phyloP scores from a whole-genome alignment of 768 basidiomycete species.

The Trametes cinnabarina region DNA sequence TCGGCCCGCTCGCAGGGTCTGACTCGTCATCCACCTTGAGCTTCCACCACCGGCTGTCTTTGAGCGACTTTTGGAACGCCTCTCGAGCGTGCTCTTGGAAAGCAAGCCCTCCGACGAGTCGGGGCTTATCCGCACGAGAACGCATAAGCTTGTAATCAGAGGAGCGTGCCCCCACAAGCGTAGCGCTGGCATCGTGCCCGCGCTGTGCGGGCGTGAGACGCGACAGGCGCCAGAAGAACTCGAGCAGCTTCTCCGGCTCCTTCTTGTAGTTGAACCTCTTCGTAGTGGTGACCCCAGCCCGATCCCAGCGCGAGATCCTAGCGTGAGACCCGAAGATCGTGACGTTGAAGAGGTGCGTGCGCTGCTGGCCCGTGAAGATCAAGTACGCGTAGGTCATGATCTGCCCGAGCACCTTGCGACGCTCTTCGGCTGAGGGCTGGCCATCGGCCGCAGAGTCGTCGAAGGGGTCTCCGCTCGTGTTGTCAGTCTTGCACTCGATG shows the following conservation, averaged over 20 bases:
- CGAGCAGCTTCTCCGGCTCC: not conserved
- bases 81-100: not conserved
- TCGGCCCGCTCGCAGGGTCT: not conserved
- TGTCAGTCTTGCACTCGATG: constrained; percentile 5
- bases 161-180: not conserved
- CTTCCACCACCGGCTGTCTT: not conserved
- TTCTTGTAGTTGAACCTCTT: constrained; percentile 6
- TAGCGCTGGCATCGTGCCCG: not conserved
- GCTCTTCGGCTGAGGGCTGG: not conserved
- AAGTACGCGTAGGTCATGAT: not conserved
- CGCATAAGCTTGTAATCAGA: not conserved
- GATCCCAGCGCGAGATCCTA: not conserved
- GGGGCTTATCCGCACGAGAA: not conserved
- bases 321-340: not conserved
- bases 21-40: not conserved
- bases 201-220: not conserved
- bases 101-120: no score
- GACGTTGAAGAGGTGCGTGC: not conserved
- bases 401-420: not conserved
- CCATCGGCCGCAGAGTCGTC: not conserved
- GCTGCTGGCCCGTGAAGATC: constrained; percentile 1
- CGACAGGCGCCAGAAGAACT: constrained; percentile 2
- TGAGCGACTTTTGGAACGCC: not conserved
- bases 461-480: not conserved
- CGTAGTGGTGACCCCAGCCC: not conserved